phyloP scores from a whole-genome alignment of 345 rosid genomes.

The Dovyalis caffra region DNA sequence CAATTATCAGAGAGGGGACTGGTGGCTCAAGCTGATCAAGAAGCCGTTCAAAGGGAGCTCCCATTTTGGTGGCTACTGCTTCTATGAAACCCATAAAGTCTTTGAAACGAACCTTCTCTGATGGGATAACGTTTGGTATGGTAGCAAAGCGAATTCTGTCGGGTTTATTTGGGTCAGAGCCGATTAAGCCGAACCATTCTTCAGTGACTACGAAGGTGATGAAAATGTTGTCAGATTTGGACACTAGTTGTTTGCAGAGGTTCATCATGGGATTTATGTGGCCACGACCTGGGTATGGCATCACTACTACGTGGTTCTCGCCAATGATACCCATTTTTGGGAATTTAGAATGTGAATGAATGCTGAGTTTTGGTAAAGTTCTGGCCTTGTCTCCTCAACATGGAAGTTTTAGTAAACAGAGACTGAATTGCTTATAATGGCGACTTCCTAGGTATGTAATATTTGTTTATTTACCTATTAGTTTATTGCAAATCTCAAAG shows the following conservation, averaged over 20 bases:
- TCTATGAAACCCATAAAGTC: constrained; percentile 15
- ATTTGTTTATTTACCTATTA: no score
- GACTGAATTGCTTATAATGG: no score
- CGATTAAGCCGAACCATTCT: neutral
- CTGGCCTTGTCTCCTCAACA: no score
- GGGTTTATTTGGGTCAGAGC: neutral
- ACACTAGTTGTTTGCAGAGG: neutral
- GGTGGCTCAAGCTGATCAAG: constrained; percentile 15
- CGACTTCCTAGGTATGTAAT: no score
- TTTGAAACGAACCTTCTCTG: constrained; percentile 11
- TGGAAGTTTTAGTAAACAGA: no score
- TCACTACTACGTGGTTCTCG: neutral
- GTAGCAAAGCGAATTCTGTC: constrained; percentile 7
- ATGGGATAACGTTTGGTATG: constrained; percentile 28
- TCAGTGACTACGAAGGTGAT: neutral
- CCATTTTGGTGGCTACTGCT: constrained; percentile 25
- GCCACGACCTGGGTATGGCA: constrained; percentile 1
- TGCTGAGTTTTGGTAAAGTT: no score
- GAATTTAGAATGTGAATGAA: no score
- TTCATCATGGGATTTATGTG: constrained; percentile 14
- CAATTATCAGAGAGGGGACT: neutral
- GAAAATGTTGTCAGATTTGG: neutral
- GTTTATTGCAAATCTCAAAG: no score
- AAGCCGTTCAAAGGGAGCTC: constrained; percentile 20
- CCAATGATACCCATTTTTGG: no score